Evolutionary conservation across 2,329 filamentous ascomycete species (phyloP).

Genomic region (Pyrenochaeta sp.): DNA sequence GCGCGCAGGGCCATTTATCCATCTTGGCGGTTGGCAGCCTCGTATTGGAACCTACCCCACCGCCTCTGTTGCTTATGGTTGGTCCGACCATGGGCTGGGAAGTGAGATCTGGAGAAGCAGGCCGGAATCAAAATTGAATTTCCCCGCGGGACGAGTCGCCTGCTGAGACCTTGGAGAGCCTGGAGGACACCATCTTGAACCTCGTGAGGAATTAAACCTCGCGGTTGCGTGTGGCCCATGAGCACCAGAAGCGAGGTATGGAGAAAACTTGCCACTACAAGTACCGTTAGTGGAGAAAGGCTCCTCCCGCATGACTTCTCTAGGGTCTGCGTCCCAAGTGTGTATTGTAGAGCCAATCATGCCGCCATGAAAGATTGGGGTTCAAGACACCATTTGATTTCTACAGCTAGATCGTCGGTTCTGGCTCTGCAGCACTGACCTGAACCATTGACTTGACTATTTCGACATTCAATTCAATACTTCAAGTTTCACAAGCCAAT

Average conservation of each 20-base stretch:
- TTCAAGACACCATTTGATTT: background rate
- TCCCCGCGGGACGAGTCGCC: constrained; percentile 23
- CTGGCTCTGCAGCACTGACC: background rate
- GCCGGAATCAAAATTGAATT: constrained; percentile 15
- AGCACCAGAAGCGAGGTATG: background rate
- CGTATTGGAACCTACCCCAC: constrained; percentile 11
- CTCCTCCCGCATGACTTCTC: constrained; percentile 1
- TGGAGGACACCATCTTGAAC: background rate
- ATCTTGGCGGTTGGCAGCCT: constrained; percentile 24
- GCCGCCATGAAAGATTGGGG: background rate
- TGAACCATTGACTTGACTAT: background rate
- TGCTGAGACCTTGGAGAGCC: constrained; percentile 3
- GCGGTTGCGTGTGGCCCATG: background rate
- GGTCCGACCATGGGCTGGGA: background rate
- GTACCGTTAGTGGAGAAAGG: background rate
- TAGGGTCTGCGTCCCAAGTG: constrained; percentile 3
- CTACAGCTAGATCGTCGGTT: background rate
- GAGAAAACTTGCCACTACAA: background rate
- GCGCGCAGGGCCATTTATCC: constrained; percentile 24
- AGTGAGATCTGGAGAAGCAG: constrained; percentile 8
- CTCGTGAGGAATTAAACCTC: constrained; percentile 9
- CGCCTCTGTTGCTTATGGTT: constrained; percentile 6
- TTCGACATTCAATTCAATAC: background rate
- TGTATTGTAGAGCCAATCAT: background rate
- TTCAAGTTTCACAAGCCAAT: constrained; percentile 6